Evolutionary conservation across 176 grass and related monocot genomes (phyloP), one percentile per base, ranked within the genome.

Genomic region (Aechmea fasciata): DNA sequence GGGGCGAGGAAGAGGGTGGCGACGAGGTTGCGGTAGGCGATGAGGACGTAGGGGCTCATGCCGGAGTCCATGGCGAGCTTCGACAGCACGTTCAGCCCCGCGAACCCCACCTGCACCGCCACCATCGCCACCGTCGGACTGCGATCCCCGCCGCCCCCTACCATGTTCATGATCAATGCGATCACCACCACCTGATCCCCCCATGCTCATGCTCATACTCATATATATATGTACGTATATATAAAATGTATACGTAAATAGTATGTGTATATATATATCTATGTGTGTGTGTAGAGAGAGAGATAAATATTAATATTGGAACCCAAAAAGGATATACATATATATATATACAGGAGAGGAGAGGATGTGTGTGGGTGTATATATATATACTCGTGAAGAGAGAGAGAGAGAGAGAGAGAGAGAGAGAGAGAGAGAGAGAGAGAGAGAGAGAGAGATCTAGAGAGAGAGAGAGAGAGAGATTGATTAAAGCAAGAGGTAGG

Each of bases 11-110:
- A 83, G 73, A 76, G 19, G 33, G 83, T 85, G 71, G 93, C 93
- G 14, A 92, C 64, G 79, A 96, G 68, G 83, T 96, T 91, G 11
- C 93, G 88, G 81, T 96, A 96, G 73, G 93, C 79, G 76, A 85
- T 96, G 76, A 96, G 69, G 11, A 96, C 93, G 65, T 81, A 92
- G 52, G 93, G 93, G 74, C 88, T 96, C 89, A 90, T 96, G 81
- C 93, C 89, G 6, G 77, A 79, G 78, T 92, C 88, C 70, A 96
- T 69, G 47, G 93, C 93, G n/a, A 96, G 71, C 76, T 96, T 96
- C 10, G 93, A 96, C 24, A 96, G 23, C 11, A 96, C 75, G 57
- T 96, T 96, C 57, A 96, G 75, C 8, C 88, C 93, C 11, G 93
- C 89, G 48, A 90, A 96, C 3, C 88, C 93, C 0, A 91, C 79